These are phyloP conservation scores for Scedosporium aurantiacum DNA, from an alignment of 2,329 filamentous ascomycete species.

Conservation along the genomic window DNA sequence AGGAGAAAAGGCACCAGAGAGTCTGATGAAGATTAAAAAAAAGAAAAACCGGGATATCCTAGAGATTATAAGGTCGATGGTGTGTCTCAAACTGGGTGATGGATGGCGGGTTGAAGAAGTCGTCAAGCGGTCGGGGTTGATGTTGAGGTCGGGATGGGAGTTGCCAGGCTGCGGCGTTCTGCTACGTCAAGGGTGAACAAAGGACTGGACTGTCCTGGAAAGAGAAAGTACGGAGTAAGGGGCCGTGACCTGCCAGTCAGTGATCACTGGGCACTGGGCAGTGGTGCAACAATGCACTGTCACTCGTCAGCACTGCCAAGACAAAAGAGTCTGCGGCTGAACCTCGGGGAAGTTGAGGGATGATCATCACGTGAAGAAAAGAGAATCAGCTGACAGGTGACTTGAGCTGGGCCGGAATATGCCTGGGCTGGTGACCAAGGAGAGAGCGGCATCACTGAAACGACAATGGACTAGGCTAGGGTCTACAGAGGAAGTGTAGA, in stretches of 20 bases:
- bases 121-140: neutral
- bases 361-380: neutral
- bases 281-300: neutral
- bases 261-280: no score
- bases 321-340: conserved; percentile 7
- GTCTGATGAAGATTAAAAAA: neutral
- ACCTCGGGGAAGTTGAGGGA: neutral
- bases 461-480: no score
- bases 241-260: neutral
- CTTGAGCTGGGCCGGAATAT: no score
- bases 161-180: conserved; percentile 3
- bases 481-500: no score
- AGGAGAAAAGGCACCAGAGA: conserved; percentile 5
- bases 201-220: neutral
- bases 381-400: neutral
- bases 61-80: neutral
- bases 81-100: neutral
- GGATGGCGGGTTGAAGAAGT: neutral
- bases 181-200: neutral
- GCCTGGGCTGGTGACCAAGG: neutral
- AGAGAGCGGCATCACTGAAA: neutral
- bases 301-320: conserved; percentile 4
- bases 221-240: neutral
- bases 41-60: neutral
- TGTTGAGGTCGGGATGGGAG: neutral